Conservation (phyloP, 106 monocot genomes). For the Phalaenopsis equestris region DNA sequence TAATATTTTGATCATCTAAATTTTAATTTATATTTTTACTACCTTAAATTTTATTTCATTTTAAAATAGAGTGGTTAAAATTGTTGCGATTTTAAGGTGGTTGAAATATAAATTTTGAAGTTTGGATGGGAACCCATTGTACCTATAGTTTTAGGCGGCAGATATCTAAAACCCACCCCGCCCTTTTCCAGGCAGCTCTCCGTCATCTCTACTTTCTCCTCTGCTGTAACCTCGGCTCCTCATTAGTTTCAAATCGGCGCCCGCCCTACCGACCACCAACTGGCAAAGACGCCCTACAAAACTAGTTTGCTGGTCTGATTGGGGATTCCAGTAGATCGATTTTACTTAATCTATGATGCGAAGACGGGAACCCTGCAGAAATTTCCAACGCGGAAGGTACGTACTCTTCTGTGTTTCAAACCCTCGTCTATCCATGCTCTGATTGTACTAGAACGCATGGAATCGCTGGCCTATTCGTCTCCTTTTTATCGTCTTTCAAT, state of each 20-base stretch:
- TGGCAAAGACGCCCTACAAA: not conserved
- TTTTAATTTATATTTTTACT: too few species aligned
- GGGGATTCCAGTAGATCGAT: not conserved
- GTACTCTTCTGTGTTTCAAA: conserved; percentile 13
- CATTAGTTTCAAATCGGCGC: not conserved
- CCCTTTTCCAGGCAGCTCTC: not conserved
- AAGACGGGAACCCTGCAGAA: conserved; percentile 45
- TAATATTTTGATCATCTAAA: too few species aligned
- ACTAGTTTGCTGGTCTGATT: not conserved
- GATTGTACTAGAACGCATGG: not conserved
- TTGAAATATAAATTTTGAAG: too few species aligned
- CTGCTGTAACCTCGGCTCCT: not conserved
- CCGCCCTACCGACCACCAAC: not conserved
- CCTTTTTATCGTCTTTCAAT: not conserved
- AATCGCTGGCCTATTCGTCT: not conserved
- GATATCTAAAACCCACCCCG: too few species aligned
- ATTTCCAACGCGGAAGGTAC: conserved; percentile 58
- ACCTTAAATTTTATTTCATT: too few species aligned
- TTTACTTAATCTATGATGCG: conserved; percentile 19
- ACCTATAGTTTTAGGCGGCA: too few species aligned
- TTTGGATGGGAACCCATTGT: too few species aligned
- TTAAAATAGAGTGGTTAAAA: too few species aligned
- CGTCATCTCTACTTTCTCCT: not conserved
- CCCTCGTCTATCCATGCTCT: not conserved
- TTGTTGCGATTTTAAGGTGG: too few species aligned